A percentile compares a stretch with the other conserved stretches of the same genome.
Conservation (phyloP, 2,329 filamentous ascomycete species). For the Diaporthe vaccinii region DNA sequence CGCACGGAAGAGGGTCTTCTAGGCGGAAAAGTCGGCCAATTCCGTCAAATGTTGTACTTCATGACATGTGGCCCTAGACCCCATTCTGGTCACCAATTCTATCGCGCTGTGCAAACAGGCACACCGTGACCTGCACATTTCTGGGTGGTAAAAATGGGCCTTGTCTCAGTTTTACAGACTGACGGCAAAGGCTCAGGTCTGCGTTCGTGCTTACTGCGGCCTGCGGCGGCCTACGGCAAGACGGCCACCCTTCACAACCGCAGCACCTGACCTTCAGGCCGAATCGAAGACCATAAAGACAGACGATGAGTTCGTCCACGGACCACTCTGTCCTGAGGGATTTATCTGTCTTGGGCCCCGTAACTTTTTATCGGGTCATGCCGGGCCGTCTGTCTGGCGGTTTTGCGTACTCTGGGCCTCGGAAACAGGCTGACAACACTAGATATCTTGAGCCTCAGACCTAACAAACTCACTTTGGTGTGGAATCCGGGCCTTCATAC, state of each 20-base stretch:
- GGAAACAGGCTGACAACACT: neutral
- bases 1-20: neutral
- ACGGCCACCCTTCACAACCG: neutral
- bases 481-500: neutral
- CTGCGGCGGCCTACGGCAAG: neutral
- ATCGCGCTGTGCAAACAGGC: neutral
- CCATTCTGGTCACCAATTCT: neutral
- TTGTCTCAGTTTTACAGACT: neutral
- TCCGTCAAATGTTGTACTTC: neutral
- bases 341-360: too few species aligned
- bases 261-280: too few species aligned
- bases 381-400: neutral
- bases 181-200: neutral
- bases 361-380: too few species aligned
- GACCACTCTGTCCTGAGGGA: neutral
- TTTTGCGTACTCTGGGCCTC: neutral
- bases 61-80: neutral
- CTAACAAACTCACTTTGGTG: neutral
- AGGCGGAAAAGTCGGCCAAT: neutral
- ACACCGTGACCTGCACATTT: neutral
- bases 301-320: too few species aligned
- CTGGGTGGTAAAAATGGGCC: neutral
- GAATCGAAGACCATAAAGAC: neutral
- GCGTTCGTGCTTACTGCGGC: neutral
- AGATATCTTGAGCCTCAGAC: neutral